phyloP scores from a whole-genome alignment of 129 eudicot genomes.

The Centrapalus pauciflorus region DNA sequence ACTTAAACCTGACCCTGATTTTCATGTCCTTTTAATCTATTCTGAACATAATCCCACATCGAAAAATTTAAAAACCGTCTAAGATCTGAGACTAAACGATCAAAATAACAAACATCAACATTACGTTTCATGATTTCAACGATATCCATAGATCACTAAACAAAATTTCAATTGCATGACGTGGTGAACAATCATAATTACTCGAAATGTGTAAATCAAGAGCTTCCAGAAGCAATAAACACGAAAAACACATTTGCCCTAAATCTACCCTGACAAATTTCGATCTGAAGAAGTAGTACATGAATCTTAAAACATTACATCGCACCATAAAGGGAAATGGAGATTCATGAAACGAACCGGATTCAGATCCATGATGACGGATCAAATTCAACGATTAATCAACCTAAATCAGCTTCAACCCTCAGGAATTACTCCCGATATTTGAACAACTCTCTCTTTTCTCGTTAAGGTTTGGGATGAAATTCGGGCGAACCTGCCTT shows the following conservation, averaged over 20 bases:
- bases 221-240: not conserved
- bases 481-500: constrained; percentile 7
- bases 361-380: constrained; percentile 47
- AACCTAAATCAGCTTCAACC: constrained; percentile 2
- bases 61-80: not conserved
- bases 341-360: constrained; percentile 27
- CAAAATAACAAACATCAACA: not conserved
- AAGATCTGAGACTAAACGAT: constrained; percentile 3
- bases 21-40: not conserved
- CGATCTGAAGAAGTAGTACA: constrained; percentile 7
- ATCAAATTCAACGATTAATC: constrained; percentile 8
- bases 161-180: not conserved
- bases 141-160: not conserved
- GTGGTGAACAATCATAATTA: not conserved
- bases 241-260: constrained; percentile 7
- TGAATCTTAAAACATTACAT: not conserved
- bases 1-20: not conserved
- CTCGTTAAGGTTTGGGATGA: constrained; percentile 13
- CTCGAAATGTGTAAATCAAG: not conserved
- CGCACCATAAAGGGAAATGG: not conserved
- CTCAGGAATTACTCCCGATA: not conserved
- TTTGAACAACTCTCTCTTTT: constrained; percentile 14
- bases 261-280: not conserved
- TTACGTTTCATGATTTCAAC: constrained; percentile 11
- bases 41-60: constrained; percentile 1